Evolutionary conservation across 441 rosid species (phyloP).

Genomic region (Adansonia madagascariensis): DNA sequence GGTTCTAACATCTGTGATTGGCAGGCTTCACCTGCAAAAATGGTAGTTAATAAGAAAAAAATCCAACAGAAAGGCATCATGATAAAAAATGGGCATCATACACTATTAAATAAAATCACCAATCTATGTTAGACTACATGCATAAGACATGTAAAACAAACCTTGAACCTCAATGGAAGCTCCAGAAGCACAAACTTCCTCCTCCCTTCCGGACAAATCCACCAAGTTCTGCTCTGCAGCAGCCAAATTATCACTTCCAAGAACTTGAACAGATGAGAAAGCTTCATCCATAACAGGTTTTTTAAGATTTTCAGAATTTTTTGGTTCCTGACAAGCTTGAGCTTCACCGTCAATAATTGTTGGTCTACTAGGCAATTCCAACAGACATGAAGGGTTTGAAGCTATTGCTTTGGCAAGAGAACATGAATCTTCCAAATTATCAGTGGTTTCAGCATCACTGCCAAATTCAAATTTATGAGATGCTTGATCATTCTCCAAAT

Average conservation of each 20-base stretch:
- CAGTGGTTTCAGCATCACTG: constrained; percentile 34
- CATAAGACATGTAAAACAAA: constrained; percentile 47
- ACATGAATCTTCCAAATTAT: constrained; percentile 26
- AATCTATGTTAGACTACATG: constrained; percentile 24
- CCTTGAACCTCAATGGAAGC: constrained; percentile 61
- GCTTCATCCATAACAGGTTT: constrained; percentile 31
- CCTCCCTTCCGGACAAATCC: constrained; percentile 34
- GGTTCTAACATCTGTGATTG: constrained; percentile 46
- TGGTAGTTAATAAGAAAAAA: constrained; percentile 9
- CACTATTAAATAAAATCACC: too few species aligned
- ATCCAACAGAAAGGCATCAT: background rate
- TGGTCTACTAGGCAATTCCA: constrained; percentile 41
- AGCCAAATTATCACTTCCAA: constrained; percentile 31
- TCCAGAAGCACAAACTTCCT: constrained; percentile 35
- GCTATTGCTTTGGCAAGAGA: constrained; percentile 32
- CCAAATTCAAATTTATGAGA: constrained; percentile 39
- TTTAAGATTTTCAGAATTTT: constrained; percentile 28
- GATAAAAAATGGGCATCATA: background rate
- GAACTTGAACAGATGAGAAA: constrained; percentile 23
- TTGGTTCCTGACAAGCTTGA: constrained; percentile 39
- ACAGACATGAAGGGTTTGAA: constrained; percentile 36
- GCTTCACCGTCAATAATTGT: constrained; percentile 43
- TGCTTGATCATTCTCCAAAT: constrained; percentile 32
- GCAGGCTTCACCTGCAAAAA: constrained; percentile 43
- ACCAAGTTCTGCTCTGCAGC: constrained; percentile 29